A percentile compares a stretch with the other conserved stretches of the same genome.
phyloP scores from a whole-genome alignment of 192 early-diverging fungal species.

The Paraglomus brasilianum region DNA sequence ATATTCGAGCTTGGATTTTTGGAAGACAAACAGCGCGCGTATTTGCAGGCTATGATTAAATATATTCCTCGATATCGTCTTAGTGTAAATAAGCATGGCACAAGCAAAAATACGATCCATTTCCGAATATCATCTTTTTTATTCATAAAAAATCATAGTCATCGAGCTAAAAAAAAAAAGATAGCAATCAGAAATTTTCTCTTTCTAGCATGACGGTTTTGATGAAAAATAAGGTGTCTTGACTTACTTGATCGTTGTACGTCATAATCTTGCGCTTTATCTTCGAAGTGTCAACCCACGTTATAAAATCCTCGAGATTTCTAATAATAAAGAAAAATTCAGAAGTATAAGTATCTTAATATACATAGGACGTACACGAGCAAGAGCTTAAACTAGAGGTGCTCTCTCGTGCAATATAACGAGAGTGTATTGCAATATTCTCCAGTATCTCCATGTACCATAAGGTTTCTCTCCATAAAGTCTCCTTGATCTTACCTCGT shows the following conservation, averaged over 20 bases:
- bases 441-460: background rate
- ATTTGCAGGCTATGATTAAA: too few relatives aligned
- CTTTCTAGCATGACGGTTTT: background rate
- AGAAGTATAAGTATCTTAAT: background rate
- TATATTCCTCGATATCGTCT: too few relatives aligned
- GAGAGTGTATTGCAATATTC: too few relatives aligned
- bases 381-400: too few relatives aligned
- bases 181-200: background rate
- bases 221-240: background rate
- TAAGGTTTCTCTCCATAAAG: background rate
- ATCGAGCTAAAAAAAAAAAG: constrained; percentile 61
- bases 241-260: constrained; percentile 81
- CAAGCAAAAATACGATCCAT: too few relatives aligned
- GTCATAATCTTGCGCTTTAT: constrained; percentile 97
- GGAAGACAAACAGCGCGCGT: too few relatives aligned
- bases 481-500: constrained; percentile 28
- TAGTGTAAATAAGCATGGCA: too few relatives aligned
- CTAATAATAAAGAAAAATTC: constrained; percentile 62
- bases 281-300: constrained; percentile 97
- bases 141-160: constrained; percentile 84
- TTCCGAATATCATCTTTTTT: background rate
- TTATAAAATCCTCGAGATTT: constrained; percentile 95
- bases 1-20: too few relatives aligned
- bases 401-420: too few relatives aligned
- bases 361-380: too few relatives aligned